Evolutionary conservation across 2,329 filamentous ascomycete genomes (phyloP).

Genomic region (Anthostomella pinea): DNA sequence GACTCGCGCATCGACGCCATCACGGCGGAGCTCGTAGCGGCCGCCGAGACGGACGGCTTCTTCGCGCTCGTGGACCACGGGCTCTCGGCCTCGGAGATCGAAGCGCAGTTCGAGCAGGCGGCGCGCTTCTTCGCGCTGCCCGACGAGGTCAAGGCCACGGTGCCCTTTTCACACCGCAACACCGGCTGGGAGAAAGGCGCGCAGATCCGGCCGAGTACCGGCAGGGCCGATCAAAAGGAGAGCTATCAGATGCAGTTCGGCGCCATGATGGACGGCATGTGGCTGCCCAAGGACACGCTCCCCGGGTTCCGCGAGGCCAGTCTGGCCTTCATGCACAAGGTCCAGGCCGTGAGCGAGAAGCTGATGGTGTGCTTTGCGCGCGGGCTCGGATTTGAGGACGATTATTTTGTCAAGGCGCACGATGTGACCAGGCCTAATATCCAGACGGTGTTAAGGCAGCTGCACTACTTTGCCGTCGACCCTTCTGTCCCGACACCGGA

Average conservation of each 20-base stretch:
- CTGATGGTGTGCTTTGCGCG: slow-evolving; percentile 59
- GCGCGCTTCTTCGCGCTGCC: slow-evolving; percentile 53
- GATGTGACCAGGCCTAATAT: slow-evolving; percentile 46
- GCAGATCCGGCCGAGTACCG: slow-evolving; percentile 59
- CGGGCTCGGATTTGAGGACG: slow-evolving; percentile 53
- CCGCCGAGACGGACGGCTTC: slow-evolving; percentile 59
- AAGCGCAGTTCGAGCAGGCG: slow-evolving; percentile 49
- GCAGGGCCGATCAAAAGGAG: slow-evolving; percentile 57
- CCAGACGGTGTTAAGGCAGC: slow-evolving; percentile 53
- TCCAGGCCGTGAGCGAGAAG: slow-evolving; percentile 51
- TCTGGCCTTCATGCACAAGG: slow-evolving; percentile 52
- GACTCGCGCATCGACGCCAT: slow-evolving; percentile 51
- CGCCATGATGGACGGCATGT: slow-evolving; percentile 48
- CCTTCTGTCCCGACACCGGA: slow-evolving; percentile 35
- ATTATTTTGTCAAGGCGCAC: slow-evolving; percentile 55
- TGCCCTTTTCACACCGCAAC: slow-evolving; percentile 54
- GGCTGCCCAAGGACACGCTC: slow-evolving; percentile 47
- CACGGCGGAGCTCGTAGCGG: slow-evolving; percentile 47
- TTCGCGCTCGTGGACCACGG: slow-evolving; percentile 56
- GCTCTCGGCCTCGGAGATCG: slow-evolving; percentile 46
- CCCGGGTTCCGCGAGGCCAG: slow-evolving; percentile 46
- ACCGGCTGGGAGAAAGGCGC: slow-evolving; percentile 60
- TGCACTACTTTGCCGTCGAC: slow-evolving; percentile 55
- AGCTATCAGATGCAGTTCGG: slow-evolving; percentile 63
- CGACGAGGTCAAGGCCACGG: slow-evolving; percentile 48